phyloP scores from a whole-genome alignment of 139 green algal genomes.

The Tetraselmis striata region DNA sequence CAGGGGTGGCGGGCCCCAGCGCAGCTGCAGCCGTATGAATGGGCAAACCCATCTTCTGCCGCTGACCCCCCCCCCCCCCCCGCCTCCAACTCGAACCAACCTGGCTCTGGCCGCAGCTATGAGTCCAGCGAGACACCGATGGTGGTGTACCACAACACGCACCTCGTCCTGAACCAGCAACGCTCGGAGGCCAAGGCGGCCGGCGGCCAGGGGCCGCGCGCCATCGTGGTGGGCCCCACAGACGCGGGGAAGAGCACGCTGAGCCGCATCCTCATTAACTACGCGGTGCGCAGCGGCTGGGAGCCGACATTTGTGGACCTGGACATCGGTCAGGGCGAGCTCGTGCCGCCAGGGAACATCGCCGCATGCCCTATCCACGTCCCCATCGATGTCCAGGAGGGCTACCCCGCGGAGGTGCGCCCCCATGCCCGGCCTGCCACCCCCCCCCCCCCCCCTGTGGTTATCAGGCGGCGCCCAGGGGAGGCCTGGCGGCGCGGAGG shows the following conservation, averaged over 20 bases:
- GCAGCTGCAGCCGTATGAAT: neutral
- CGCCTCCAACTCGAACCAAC: too few species aligned
- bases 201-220: slow-evolving; percentile 19
- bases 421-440: neutral
- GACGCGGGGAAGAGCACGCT: slow-evolving; percentile 85
- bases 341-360: slow-evolving; percentile 77
- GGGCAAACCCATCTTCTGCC: neutral
- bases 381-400: slow-evolving; percentile 70
- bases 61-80: neutral
- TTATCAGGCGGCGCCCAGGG: too few species aligned
- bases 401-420: slow-evolving; percentile 26
- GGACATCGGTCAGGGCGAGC: slow-evolving; percentile 84
- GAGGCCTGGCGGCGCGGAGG: neutral
- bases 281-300: slow-evolving; percentile 63
- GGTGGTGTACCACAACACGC: slow-evolving; percentile 68
- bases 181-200: slow-evolving; percentile 31
- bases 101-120: too few species aligned
- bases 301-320: slow-evolving; percentile 76
- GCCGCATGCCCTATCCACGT: slow-evolving; percentile 70
- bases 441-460: neutral
- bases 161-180: slow-evolving; percentile 55
- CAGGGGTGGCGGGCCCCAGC: neutral
- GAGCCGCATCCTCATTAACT: slow-evolving; percentile 78
- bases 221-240: slow-evolving; percentile 69
- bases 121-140: slow-evolving; percentile 75